Base-by-base conservation (phyloP, 1,284 basidiomycete species). In the Rugiboletus extremiorientalis region DNA sequence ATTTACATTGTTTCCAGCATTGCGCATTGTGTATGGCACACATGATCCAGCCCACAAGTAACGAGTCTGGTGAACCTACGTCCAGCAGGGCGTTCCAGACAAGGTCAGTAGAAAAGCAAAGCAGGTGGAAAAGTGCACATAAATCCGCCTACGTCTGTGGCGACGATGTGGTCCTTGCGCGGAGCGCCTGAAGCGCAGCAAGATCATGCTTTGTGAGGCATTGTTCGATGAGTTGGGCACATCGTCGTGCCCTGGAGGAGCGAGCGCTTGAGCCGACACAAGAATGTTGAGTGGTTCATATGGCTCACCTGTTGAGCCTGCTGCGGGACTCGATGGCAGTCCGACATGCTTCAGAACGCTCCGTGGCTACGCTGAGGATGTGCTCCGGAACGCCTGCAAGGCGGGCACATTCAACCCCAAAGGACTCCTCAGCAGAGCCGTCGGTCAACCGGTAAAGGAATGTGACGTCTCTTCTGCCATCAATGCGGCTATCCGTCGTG, bases 361-460 rank as follows among this genome's bases (percentile, higher is more conserved):
- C 68, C 15, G 81, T 75, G 10, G 93, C 93, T 5, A 78, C 72
- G 9, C 74, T 70, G 10, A 96, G 77, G 5, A 96, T 76, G 2
- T 74, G 60, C 60, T 89, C 86, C 1, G 91, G 86, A 43, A 96
- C 70, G 18, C 88, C 87, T 0, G 94, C 94, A n/a, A 95, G 80
- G 47, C 91, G 83, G 14, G 88, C 93, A 70, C 93, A 95, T 77
- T 95, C 94, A 6, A 96, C 87, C 8, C 93, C 93, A 69, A 94
- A 96, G 0, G 91, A 94, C 56, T 90, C 88, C 74, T 77, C 69
- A 14, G 93, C 88, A 43, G 94, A 77, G 3, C 94, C 94, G 5
- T 76, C 71, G 1, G 82, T 81, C 14, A 97, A 77, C 40, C 77
- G 81, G 72, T 96, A 98, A 27, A 96, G 74, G 74, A 97, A 98